Base-by-base conservation (phyloP, 1,284 basidiomycete species). In the Ceratobasidium sp. region DNA sequence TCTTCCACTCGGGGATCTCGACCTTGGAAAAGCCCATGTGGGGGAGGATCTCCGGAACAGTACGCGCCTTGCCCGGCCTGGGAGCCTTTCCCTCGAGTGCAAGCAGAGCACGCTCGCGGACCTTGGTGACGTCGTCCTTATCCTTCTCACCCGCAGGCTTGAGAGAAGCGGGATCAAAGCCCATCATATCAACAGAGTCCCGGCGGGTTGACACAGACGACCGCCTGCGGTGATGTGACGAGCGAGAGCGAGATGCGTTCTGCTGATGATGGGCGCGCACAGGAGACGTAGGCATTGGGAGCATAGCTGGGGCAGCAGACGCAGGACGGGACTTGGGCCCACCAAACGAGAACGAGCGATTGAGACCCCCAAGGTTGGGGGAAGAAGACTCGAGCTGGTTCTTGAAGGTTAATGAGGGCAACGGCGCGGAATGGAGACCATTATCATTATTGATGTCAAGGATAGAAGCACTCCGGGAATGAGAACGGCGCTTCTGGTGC, bases 181-280 rank as follows among this genome's bases (percentile, higher is more conserved):
- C 93, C 93, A 95, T 95, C 82, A 95, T 87, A 81, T 95, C 93
- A 7, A 92, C 93, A 16, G 93, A 94, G 84, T 95, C 93, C 79
- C 87, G 89, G 79, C 93, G 91, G 48, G 94, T 95, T 3, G 93
- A 94, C 35, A 95, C 92, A n/a, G 93, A 94, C 1, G 94, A 95
- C 60, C 90, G 89, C 68, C 93, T 91, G 41, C 89, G 89, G 81
- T 95, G 93, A 81, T 94, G 93, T 0, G 93, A 94, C 80, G 88
- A 89, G 81, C 92, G 92, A 46, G 88, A 35, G 52, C 74, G 78
- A 16, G 79, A 41, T 7, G 77, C 30, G 44, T n/a, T 64, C 35
- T 66, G 74, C 35, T 48, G 46, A 16, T 66, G 74, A 20, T 48
- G 46, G 16, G 33, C 12, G 62, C 64, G 59, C 27, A 52, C 30